A percentile compares a stretch with the other conserved stretches of the same genome.
Evolutionary conservation across 805 yeast genomes (phyloP).

Genomic region (Yarrowia divulgata): DNA sequence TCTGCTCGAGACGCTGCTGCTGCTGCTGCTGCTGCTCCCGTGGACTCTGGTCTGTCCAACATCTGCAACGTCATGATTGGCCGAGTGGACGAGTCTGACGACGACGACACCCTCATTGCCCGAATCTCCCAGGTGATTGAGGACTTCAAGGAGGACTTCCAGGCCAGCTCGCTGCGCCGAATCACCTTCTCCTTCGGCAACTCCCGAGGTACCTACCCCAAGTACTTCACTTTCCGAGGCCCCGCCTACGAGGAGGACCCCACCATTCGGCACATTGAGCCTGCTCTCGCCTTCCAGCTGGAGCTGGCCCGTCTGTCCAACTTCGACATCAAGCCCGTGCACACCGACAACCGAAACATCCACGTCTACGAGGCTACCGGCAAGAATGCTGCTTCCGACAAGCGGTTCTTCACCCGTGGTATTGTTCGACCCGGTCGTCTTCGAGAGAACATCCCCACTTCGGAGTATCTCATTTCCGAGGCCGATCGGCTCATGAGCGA

Average conservation of each 20-base stretch:
- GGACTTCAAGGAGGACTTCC: constrained; percentile 73
- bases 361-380: constrained; percentile 98
- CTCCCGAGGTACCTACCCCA: constrained; percentile 86
- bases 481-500: constrained; percentile 96
- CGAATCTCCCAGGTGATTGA: constrained; percentile 70
- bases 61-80: constrained; percentile 83
- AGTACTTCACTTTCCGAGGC: constrained; percentile 93
- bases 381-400: constrained; percentile 90
- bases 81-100: constrained; percentile 73
- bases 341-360: constrained; percentile 95
- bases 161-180: constrained; percentile 82
- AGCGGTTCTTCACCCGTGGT: constrained; percentile 96
- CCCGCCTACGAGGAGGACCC: constrained; percentile 86
- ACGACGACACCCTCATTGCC: constrained; percentile 70
- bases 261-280: constrained; percentile 96
- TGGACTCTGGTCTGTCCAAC: constrained; percentile 61
- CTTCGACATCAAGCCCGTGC: constrained; percentile 92
- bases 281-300: constrained; percentile 96
- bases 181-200: constrained; percentile 88
- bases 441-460: constrained; percentile 89
- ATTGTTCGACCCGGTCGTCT: constrained; percentile 95
- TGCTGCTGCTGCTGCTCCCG: constrained; percentile 40
- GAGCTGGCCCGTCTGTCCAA: constrained; percentile 94
- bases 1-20: constrained; percentile 44
- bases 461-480: constrained; percentile 94